phyloP scores from a whole-genome alignment of 2,329 filamentous ascomycete species.

The Penicillium capsulatum region DNA sequence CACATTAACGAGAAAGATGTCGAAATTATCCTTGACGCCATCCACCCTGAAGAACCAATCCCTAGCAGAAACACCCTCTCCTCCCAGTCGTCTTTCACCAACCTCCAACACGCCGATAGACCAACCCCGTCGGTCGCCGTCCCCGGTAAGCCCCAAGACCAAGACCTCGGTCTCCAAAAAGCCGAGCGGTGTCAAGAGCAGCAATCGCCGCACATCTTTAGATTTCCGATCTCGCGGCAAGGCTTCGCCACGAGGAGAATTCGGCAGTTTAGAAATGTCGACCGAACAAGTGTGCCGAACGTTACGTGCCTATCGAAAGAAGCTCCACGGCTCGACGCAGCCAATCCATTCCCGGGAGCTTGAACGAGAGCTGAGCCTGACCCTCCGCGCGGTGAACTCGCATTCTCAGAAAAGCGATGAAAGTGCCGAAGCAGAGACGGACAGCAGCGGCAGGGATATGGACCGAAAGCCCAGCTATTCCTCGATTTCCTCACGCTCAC shows the following conservation, averaged over 20 bases:
- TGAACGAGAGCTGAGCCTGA: constrained; percentile 53
- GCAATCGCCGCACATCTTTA: constrained; percentile 45
- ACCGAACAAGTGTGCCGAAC: constrained; percentile 58
- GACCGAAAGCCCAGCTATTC: constrained; percentile 25
- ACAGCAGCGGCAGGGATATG: constrained; percentile 39
- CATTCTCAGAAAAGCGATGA: constrained; percentile 30
- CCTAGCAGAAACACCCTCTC: constrained; percentile 31
- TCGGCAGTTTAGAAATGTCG: constrained; percentile 48
- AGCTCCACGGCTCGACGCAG: constrained; percentile 49
- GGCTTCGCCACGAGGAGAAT: constrained; percentile 35
- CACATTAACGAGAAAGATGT: constrained; percentile 52
- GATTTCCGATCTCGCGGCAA: constrained; percentile 50
- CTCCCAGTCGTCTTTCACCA: constrained; percentile 32
- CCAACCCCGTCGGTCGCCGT: constrained; percentile 34
- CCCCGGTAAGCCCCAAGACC: constrained; percentile 38
- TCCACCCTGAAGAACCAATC: constrained; percentile 30
- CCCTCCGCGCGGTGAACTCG: constrained; percentile 32
- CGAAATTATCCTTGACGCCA: constrained; percentile 48
- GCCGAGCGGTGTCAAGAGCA: constrained; percentile 27
- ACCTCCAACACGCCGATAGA: constrained; percentile 25
- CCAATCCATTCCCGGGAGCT: constrained; percentile 51
- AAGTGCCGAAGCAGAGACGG: constrained; percentile 34
- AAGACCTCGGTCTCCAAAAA: constrained; percentile 25
- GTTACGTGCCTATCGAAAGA: constrained; percentile 57
- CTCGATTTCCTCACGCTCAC: constrained; percentile 22